Evolutionary conservation across 306 rosid species (phyloP), one percentile per base, ranked within the genome.

Genomic region (Acacia crassicarpa): DNA sequence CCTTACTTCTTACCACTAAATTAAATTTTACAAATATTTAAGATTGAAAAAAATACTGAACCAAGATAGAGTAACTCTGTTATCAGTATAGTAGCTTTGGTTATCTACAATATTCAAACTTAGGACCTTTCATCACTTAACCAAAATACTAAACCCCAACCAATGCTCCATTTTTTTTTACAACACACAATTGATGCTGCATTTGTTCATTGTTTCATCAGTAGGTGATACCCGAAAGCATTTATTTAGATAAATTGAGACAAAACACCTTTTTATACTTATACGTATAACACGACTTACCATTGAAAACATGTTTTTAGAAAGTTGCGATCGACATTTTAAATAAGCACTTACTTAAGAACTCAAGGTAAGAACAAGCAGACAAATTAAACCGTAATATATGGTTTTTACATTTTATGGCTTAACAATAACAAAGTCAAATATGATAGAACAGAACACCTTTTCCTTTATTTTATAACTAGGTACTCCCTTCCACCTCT

Each of bases 401-500:
- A 33, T 33, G 5, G 1, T 0, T 32, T 27, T 27, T 35, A 8
- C 45, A 35, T 67, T 67, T 19, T 38, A 22, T 58, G 73, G 49
- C 49, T 19, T 19, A 9, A 38, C n/a, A 9, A 35, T 0, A 56
- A 1, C 27, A n/a, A 4, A 56, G 30, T 13, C 25, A 56, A 56
- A 56, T 6, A 56, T 56, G 13, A 8, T 7, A 56, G 30, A 35
- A 17, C 46, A 67, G 30, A 40, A 40, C 48, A 67, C 1, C 27
- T 40, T 67, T 20, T 19, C 17, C 51, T 20, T 40, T 16, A 9
- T 46, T 3, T 13, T 46, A 11, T 46, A 13, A 46, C 51, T 11
- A 46, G 6, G 13, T 2, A 46, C 38, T 33, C 38, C 38, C 0
- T 33, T 0, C 38, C 0, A 4, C 0, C 6, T 4, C 0, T 4